These are phyloP conservation scores for Gracilaria vermiculophylla DNA, from an alignment of 23 red algal species.

Conservation along the genomic window DNA sequence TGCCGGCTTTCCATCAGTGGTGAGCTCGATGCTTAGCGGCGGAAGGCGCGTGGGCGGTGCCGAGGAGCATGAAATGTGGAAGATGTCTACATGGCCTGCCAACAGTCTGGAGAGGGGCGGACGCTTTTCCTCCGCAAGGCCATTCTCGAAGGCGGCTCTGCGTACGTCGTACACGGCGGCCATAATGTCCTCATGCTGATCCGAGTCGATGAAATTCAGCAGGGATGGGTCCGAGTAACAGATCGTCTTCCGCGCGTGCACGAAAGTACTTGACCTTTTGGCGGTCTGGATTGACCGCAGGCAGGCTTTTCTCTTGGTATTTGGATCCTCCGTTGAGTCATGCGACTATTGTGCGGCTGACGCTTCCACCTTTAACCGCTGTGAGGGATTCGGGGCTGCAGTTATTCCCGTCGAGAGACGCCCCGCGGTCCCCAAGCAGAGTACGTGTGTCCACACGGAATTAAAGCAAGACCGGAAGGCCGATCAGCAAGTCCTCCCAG, in stretches of 20 bases:
- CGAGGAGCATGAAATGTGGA: constrained; percentile 40
- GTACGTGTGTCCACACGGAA: background rate
- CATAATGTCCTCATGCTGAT: constrained; percentile 4
- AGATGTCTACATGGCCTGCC: background rate
- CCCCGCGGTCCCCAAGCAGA: background rate
- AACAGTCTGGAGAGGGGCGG: background rate
- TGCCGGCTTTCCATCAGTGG: background rate
- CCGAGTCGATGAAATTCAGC: background rate
- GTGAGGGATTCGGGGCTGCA: background rate
- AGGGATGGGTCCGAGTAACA: constrained; percentile 33
- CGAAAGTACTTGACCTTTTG: constrained; percentile 2
- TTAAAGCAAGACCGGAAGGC: background rate
- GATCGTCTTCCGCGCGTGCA: constrained; percentile 25
- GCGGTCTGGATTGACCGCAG: background rate
- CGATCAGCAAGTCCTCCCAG: background rate
- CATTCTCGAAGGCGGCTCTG: constrained; percentile 5
- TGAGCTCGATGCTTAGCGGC: background rate
- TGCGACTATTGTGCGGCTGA: background rate
- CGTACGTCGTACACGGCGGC: background rate
- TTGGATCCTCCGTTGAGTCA: background rate
- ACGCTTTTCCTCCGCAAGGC: background rate
- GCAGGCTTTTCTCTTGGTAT: background rate
- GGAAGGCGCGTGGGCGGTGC: background rate
- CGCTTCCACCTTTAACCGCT: background rate
- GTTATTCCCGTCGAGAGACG: background rate